A percentile compares a stretch with the other conserved stretches of the same genome.
These are phyloP conservation scores for Tetrahymena thermophila DNA, from an alignment of 73 alveolate genomes.

Conservation along the genomic window DNA sequence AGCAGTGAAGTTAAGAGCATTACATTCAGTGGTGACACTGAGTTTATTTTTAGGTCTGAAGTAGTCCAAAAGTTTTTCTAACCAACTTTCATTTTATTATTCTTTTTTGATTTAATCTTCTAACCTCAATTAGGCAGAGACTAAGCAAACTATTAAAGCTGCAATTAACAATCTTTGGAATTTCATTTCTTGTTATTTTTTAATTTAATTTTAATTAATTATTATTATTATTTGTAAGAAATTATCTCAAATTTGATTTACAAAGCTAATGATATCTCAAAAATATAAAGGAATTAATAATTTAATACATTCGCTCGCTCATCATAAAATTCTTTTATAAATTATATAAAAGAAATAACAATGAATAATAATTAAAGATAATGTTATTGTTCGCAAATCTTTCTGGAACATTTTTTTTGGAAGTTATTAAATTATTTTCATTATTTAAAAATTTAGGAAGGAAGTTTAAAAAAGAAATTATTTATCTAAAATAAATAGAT, in stretches of 20 bases:
- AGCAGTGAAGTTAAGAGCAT: not conserved
- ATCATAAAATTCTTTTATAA: not conserved
- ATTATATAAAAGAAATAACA: not conserved
- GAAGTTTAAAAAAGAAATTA: no score
- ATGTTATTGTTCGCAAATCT: not conserved
- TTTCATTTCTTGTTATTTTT: not conserved
- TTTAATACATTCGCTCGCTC: not conserved
- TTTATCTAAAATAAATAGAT: no score
- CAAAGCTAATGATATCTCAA: not conserved
- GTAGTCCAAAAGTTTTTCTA: not conserved
- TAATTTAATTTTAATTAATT: not conserved
- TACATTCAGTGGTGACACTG: not conserved
- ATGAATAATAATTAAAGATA: not conserved
- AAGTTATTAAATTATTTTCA: no score
- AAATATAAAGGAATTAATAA: not conserved
- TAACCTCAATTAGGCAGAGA: not conserved
- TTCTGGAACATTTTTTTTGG: not conserved
- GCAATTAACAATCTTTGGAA: not conserved
- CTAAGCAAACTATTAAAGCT: not conserved
- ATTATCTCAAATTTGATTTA: not conserved
- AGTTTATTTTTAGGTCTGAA: not conserved
- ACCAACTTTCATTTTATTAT: not conserved
- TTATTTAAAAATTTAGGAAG: no score
- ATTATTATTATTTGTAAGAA: not conserved
- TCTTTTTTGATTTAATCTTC: not conserved